These are phyloP conservation scores for Protomyces macrosporus DNA, from an alignment of 1,139 yeast species.

Conservation along the genomic window DNA sequence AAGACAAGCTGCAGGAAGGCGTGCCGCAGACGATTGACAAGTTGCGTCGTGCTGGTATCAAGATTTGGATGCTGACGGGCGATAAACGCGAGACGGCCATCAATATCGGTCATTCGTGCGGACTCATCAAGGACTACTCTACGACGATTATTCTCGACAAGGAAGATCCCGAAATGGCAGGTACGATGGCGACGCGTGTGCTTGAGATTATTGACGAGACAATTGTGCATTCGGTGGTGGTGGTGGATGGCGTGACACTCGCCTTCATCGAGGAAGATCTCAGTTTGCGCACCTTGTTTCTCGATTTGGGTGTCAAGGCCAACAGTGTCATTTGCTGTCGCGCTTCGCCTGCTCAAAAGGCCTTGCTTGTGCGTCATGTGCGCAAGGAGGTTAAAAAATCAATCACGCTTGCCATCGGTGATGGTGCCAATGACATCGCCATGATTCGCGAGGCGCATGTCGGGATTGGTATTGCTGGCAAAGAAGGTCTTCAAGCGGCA, in stretches of 20 bases:
- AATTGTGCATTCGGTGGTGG: conserved; percentile 90
- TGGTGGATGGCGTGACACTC: conserved; percentile 85
- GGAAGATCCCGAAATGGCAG: conserved; percentile 45
- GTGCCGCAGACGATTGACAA: conserved; percentile 92
- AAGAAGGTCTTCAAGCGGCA: conserved; percentile 95
- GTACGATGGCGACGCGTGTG: conserved; percentile 55
- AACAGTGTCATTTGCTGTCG: conserved; percentile 94
- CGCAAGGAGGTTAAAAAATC: conserved; percentile 58
- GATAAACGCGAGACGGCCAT: conserved; percentile 97
- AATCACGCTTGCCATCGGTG: conserved; percentile 96
- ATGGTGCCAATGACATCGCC: conserved; percentile 98
- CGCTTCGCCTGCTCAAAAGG: conserved; percentile 95
- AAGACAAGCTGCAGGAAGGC: conserved; percentile 92
- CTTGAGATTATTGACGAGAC: conserved; percentile 58
- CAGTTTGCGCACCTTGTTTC: conserved; percentile 63
- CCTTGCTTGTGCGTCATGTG: conserved; percentile 75
- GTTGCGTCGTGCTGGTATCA: conserved; percentile 85
- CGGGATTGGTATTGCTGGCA: conserved; percentile 95
- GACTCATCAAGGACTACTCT: conserved; percentile 85
- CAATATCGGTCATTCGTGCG: conserved; percentile 91
- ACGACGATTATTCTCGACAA: conserved; percentile 71
- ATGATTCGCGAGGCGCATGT: conserved; percentile 99
- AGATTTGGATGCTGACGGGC: conserved; percentile 97
- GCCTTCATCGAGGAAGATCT: conserved; percentile 65
- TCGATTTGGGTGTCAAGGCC: conserved; percentile 77